Evolutionary conservation across 2,329 filamentous ascomycete species (phyloP).

Genomic region (Cordyceps militaris): DNA sequence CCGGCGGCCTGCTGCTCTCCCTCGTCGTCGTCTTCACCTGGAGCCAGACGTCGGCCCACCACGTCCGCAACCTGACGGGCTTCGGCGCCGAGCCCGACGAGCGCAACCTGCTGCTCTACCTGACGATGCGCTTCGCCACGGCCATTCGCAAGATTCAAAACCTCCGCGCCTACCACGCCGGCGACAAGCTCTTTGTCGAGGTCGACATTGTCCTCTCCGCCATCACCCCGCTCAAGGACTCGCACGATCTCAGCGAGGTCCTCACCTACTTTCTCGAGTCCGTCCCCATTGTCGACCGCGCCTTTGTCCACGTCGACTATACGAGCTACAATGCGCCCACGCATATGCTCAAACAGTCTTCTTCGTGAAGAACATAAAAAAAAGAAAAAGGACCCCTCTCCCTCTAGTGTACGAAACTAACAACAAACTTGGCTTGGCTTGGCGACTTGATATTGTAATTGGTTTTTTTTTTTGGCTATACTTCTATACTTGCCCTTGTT

Average conservation of each 20-base stretch:
- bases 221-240: constrained; percentile 67
- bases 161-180: constrained; percentile 75
- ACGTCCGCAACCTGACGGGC: constrained; percentile 75
- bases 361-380: background rate
- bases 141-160: constrained; percentile 82
- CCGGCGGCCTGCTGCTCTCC: constrained; percentile 73
- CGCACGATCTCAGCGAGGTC: constrained; percentile 70
- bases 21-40: constrained; percentile 74
- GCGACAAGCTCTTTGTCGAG: constrained; percentile 75
- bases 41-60: constrained; percentile 64
- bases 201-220: constrained; percentile 80
- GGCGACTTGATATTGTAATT: background rate
- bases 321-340: constrained; percentile 55
- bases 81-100: constrained; percentile 74
- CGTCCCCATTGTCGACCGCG: constrained; percentile 69
- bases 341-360: constrained; percentile 40
- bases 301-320: constrained; percentile 63
- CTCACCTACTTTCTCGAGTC: constrained; percentile 80
- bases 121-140: constrained; percentile 89
- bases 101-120: constrained; percentile 77
- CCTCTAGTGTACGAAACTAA: too few relatives aligned
- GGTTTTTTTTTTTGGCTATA: background rate
- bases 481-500: background rate
- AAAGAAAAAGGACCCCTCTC: background rate
- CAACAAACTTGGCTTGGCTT: too few relatives aligned